Conservation (phyloP, 2,329 filamentous ascomycete species). For the Pezicula radicicola region DNA sequence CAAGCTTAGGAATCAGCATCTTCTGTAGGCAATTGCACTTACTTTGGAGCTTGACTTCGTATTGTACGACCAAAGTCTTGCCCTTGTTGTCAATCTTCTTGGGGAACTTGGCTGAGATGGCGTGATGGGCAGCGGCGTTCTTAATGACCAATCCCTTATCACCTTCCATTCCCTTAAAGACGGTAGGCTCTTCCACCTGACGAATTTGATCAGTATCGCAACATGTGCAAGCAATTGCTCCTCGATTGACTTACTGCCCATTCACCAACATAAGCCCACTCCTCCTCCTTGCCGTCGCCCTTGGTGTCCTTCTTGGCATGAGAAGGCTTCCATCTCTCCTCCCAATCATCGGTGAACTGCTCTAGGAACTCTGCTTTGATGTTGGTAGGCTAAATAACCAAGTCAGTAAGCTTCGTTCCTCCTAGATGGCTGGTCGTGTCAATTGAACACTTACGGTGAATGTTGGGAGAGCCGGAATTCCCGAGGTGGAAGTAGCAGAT, state of each 20-base stretch:
- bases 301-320: slow-evolving; percentile 89
- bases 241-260: slow-evolving; percentile 59
- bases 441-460: slow-evolving; percentile 20
- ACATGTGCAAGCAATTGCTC: no score
- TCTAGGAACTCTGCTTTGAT: slow-evolving; percentile 95
- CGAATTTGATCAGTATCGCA: no score
- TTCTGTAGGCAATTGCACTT: slow-evolving; percentile 37
- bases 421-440: neutral
- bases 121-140: slow-evolving; percentile 96
- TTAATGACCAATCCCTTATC: slow-evolving; percentile 98
- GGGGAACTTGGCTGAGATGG: slow-evolving; percentile 98
- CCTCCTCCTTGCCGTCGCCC: slow-evolving; percentile 73
- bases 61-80: slow-evolving; percentile 96
- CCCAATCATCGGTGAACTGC: slow-evolving; percentile 98
- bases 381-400: slow-evolving; percentile 59
- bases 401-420: slow-evolving; percentile 10
- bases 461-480: slow-evolving; percentile 33
- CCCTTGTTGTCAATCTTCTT: slow-evolving; percentile 96
- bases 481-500: slow-evolving; percentile 51
- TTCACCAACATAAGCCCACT: slow-evolving; percentile 96
- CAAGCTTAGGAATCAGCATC: slow-evolving; percentile 11
- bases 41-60: slow-evolving; percentile 99
- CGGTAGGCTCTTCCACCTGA: slow-evolving; percentile 76
- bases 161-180: slow-evolving; percentile 88
- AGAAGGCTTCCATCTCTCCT: slow-evolving; percentile 88